Evolutionary conservation across 2,329 filamentous ascomycete species (phyloP).

Genomic region (Zarea fungicola): DNA sequence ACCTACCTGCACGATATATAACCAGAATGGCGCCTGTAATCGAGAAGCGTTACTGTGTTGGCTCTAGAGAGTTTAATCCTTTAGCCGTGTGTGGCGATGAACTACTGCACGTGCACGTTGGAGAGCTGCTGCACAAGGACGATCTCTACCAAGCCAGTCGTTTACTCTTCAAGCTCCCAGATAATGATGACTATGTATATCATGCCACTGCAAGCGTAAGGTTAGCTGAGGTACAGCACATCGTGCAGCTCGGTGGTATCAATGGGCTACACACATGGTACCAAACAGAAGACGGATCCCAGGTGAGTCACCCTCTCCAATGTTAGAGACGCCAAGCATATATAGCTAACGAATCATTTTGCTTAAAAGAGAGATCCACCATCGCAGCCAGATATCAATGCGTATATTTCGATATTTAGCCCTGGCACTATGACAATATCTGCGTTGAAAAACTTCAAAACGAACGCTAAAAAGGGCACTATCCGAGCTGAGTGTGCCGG

Average conservation of each 20-base stretch:
- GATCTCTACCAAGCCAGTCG: conserved; percentile 41
- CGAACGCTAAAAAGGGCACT: conserved; percentile 61
- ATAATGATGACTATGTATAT: conserved; percentile 43
- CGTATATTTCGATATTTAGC: conserved; percentile 63
- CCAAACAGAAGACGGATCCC: conserved; percentile 29
- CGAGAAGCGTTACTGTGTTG: conserved; percentile 37
- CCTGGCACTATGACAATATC: conserved; percentile 54
- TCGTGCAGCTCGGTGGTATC: conserved; percentile 36
- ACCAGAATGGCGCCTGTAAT: conserved; percentile 23
- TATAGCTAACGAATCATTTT: conserved; percentile 8
- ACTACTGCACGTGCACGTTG: conserved; percentile 31
- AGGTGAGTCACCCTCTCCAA: conserved; percentile 22
- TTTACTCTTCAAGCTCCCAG: conserved; percentile 39
- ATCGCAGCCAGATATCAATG: conserved; percentile 52
- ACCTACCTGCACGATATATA: no score
- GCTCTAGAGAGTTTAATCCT: conserved; percentile 40
- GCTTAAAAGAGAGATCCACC: conserved; percentile 40
- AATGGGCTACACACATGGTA: conserved; percentile 49
- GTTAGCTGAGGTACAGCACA: conserved; percentile 43
- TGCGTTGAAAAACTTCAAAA: conserved; percentile 55
- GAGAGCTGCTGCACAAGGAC: conserved; percentile 30
- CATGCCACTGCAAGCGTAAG: conserved; percentile 47
- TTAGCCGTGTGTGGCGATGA: conserved; percentile 34
- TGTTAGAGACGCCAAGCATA: background rate
- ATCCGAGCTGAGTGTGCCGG: conserved; percentile 51